phyloP scores from a whole-genome alignment of 2,329 filamentous ascomycete species.

The Talaromyces amestolkiae region DNA sequence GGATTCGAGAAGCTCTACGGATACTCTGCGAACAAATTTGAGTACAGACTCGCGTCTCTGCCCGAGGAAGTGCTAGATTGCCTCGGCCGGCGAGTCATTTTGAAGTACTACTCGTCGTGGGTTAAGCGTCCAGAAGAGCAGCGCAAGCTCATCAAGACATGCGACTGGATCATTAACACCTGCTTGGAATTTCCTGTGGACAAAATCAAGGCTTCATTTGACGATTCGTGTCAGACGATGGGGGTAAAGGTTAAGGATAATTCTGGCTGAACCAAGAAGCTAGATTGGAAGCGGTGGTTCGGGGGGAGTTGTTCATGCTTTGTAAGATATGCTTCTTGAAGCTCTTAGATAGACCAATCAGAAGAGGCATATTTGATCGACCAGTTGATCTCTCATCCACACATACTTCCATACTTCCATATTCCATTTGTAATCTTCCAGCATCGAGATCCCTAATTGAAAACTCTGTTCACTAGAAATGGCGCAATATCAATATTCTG shows the following conservation, averaged over 20 bases:
- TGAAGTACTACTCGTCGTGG: background rate
- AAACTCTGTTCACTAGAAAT: background rate
- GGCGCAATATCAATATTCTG: background rate
- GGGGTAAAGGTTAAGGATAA: background rate
- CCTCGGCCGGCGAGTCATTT: background rate
- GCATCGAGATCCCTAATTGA: background rate
- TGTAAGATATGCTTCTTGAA: background rate
- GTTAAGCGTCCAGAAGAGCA: background rate
- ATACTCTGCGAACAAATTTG: background rate
- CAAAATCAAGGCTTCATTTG: background rate
- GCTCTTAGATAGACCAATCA: slow-evolving; percentile 1
- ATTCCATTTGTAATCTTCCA: background rate
- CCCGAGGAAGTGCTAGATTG: slow-evolving; percentile 3
- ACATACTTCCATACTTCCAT: background rate
- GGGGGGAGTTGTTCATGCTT: background rate
- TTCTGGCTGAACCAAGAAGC: no score
- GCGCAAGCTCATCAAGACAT: background rate
- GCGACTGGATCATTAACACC: background rate
- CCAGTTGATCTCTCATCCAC: background rate
- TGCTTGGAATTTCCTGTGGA: background rate
- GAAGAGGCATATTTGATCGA: background rate
- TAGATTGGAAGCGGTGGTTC: background rate
- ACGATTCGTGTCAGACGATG: background rate
- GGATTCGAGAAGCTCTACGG: background rate
- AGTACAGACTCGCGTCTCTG: background rate